Evolutionary conservation across 768 basidiomycete genomes (phyloP).

Genomic region (Tremella mesenterica): DNA sequence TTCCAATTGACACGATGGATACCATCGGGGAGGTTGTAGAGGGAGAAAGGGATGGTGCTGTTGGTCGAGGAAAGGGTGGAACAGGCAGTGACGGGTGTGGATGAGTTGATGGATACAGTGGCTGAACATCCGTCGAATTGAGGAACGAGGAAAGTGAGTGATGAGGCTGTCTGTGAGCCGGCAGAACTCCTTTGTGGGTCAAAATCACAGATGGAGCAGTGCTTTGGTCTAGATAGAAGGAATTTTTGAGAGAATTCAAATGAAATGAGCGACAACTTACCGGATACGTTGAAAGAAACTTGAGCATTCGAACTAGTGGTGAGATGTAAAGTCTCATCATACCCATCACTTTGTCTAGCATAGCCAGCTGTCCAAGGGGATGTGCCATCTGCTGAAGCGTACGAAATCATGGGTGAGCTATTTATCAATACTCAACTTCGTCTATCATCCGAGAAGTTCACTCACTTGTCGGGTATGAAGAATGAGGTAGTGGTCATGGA

Average conservation of each 20-base stretch:
- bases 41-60: conserved; percentile 15
- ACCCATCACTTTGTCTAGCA: conserved; percentile 26
- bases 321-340: conserved; percentile 30
- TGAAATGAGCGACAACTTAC: conserved; percentile 10
- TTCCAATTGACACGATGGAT: conserved; percentile 19
- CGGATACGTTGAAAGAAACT: conserved; percentile 30
- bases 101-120: conserved; percentile 29
- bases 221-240: background rate
- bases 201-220: background rate
- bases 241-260: too few species aligned
- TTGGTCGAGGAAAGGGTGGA: conserved; percentile 6
- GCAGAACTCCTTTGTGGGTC: background rate
- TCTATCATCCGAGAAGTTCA: background rate
- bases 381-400: background rate
- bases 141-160: conserved; percentile 28
- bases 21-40: conserved; percentile 27
- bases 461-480: conserved; percentile 33
- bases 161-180: conserved; percentile 14
- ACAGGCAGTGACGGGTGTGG: conserved; percentile 29
- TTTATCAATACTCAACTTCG: background rate
- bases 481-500: conserved; percentile 5
- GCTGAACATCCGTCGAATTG: conserved; percentile 20
- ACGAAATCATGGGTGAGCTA: conserved; percentile 25
- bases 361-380: conserved; percentile 30
- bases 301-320: conserved; percentile 9